Evolutionary conservation across 2,329 filamentous ascomycete genomes (phyloP).

Genomic region (Colletotrichum cordylinicola): DNA sequence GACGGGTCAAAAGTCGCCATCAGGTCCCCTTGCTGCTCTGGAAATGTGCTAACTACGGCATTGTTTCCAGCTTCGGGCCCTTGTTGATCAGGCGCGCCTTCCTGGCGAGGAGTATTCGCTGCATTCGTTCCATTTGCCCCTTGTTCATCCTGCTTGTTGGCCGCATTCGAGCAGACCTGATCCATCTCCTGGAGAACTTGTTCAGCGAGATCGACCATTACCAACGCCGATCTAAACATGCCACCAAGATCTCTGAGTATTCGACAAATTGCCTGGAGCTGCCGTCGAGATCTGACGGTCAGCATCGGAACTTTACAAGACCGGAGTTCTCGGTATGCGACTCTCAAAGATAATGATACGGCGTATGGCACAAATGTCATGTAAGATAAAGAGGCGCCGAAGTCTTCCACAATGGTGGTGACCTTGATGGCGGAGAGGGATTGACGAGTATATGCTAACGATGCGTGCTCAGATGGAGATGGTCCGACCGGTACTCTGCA

Average conservation of each 20-base stretch:
- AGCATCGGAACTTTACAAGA: conserved; percentile 25
- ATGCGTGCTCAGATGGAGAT: conserved; percentile 14
- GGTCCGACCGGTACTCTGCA: conserved; percentile 18
- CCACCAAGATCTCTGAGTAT: conserved; percentile 24
- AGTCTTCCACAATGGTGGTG: conserved; percentile 24
- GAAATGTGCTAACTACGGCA: background rate
- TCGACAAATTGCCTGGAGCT: conserved; percentile 25
- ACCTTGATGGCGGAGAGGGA: conserved; percentile 26
- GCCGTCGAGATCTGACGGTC: conserved; percentile 15
- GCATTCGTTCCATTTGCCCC: background rate
- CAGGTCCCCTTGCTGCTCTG: background rate
- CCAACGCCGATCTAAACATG: conserved; percentile 26
- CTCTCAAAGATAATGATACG: conserved; percentile 26
- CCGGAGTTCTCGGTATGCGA: conserved; percentile 27
- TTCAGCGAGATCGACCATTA: conserved; percentile 26
- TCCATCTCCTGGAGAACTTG: conserved; percentile 27
- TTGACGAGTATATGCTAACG: conserved; percentile 17
- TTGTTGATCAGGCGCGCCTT: background rate
- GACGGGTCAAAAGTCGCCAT: background rate
- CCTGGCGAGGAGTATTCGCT: conserved; percentile 8
- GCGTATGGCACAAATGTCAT: conserved; percentile 28
- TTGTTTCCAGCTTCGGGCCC: background rate
- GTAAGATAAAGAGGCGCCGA: conserved; percentile 23
- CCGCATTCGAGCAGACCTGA: conserved; percentile 17
- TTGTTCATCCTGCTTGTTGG: conserved; percentile 11